Evolutionary conservation across 306 rosid genomes (phyloP).

Genomic region (Cucumis melo): DNA sequence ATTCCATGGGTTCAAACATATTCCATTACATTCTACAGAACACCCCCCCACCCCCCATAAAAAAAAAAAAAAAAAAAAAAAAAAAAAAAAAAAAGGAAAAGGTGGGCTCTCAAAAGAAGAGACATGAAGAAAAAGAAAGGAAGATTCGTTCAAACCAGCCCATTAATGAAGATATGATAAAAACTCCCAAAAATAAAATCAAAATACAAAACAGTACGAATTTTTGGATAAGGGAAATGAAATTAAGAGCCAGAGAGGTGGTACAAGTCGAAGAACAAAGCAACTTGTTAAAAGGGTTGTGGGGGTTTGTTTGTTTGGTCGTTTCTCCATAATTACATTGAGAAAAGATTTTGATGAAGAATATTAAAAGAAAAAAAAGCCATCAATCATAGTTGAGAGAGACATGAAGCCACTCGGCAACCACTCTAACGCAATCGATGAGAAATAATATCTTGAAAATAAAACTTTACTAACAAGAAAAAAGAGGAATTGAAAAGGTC

Average conservation of each 20-base stretch:
- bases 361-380: not conserved
- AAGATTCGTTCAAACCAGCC: constrained; percentile 1
- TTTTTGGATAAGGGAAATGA: not conserved
- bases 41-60: too few relatives aligned
- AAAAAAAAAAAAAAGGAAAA: too few relatives aligned
- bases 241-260: not conserved
- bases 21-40: not conserved
- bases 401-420: not conserved
- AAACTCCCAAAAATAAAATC: not conserved
- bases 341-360: not conserved
- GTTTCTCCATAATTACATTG: not conserved
- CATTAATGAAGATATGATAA: not conserved
- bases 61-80: not conserved
- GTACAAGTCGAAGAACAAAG: not conserved
- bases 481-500: not conserved
- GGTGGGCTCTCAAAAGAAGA: not conserved
- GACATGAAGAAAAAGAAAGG: constrained; percentile 1
- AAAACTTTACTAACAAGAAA: not conserved
- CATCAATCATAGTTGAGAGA: not conserved
- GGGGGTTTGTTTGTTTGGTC: not conserved
- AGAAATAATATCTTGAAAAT: not conserved
- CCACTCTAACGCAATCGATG: not conserved
- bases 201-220: not conserved
- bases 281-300: not conserved
- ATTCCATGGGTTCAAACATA: not conserved